A percentile compares a stretch with the other conserved stretches of the same genome.
Evolutionary conservation across 345 rosid genomes (phyloP).

Genomic region (Populus ilicifolia): DNA sequence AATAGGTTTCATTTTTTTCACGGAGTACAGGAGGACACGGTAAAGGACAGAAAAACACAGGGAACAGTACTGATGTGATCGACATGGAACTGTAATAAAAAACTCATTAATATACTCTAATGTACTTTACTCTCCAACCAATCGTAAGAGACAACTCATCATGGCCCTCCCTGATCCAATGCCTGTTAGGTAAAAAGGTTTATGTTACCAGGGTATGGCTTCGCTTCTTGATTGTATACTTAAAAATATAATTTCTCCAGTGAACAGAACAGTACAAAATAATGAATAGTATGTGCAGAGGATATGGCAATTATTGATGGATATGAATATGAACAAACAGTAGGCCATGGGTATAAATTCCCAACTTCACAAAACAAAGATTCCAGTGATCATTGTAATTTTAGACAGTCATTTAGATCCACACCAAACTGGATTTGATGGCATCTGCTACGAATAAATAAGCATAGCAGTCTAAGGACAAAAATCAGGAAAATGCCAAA

Average conservation of each 20-base stretch:
- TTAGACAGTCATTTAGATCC: background rate
- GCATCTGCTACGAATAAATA: background rate
- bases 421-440: background rate
- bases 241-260: background rate
- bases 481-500: conserved; percentile 19
- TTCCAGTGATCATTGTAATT: background rate
- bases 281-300: conserved; percentile 3
- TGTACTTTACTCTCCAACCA: conserved; percentile 26
- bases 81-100: conserved; percentile 22
- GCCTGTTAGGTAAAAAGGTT: conserved; percentile 7
- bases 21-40: conserved; percentile 20
- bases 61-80: conserved; percentile 23
- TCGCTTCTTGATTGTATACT: background rate
- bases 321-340: background rate
- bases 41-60: conserved; percentile 22
- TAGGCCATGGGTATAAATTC: background rate
- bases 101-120: conserved; percentile 18
- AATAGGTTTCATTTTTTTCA: conserved; percentile 16
- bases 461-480: background rate
- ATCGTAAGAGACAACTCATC: conserved; percentile 20
- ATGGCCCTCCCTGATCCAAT: conserved; percentile 26
- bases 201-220: background rate
- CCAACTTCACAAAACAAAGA: background rate
- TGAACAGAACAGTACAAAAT: background rate
- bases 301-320: background rate